Base-by-base conservation (phyloP, 2,329 filamentous ascomycete genomes). In the Aureobasidium lini region DNA sequence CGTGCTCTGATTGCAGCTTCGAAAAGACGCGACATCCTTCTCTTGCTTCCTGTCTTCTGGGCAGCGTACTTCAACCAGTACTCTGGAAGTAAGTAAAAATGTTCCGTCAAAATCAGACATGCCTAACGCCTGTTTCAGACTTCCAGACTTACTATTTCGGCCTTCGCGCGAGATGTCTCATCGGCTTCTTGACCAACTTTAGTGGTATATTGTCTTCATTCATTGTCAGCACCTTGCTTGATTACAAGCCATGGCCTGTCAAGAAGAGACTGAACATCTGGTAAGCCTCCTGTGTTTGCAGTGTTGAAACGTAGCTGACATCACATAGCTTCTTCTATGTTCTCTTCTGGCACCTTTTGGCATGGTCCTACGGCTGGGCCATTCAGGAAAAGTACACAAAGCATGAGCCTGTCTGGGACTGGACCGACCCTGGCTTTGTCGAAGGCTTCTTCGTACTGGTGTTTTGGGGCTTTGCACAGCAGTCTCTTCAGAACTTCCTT, bases 401-500 rank as follows among this genome's bases (percentile, higher is more conserved):
- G n/a, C 76, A 72, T 1, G 64, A 69, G 2, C 77, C 76, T 0
- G 67, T 73, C 1, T 66, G 79, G 15, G 77, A 80, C 63, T 79
- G 76, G 77, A 69, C 62, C 0, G 64, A 76, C 32, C 47, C 54
- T 8, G 78, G 77, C 0, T 80, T 79, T 16, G 68, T 71, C 0
- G 72, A 79, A 59, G 77, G 76, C 0, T 75, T 79, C 60, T 80
- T 79, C 52, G 78, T 79, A 2, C 62, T 79, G 1, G 67, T 79
- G 0, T 70, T 80, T 0, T 80, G 77, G 79, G 68, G 73, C 66
- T 81, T 82, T 62, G 71, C 79, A 2, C 72, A 78, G 2, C 80
- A 83, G 64, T 71, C 77, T 0, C 66, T 81, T 18, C 80, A 83
- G 65, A 83, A 81, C 57, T 82, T 78, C 78, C 70, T 83, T 0